Percentiles rank a stretch among this genome's conserved stretches.
Conservation (phyloP, 805 yeast species). For the Metschnikowia cerradonensis region DNA sequence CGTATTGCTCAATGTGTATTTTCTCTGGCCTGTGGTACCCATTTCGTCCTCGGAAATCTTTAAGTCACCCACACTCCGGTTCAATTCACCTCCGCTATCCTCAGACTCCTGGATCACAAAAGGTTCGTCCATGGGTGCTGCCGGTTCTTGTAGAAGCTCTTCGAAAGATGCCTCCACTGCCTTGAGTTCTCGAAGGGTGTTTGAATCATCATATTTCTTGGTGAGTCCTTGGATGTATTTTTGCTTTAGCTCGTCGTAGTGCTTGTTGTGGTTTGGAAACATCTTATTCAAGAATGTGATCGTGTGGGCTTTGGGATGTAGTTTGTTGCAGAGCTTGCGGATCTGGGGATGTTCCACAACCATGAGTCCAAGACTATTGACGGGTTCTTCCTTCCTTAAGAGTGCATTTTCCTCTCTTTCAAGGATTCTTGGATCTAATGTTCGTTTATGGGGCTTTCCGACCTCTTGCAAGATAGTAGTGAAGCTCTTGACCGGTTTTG, state of each 20-base stretch:
- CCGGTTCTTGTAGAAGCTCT: constrained; percentile 4
- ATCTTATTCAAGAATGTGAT: constrained; percentile 11
- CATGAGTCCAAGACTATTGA: background rate
- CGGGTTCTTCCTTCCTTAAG: background rate
- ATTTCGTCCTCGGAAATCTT: constrained; percentile 10
- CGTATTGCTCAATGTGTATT: background rate
- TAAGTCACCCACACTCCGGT: constrained; percentile 17
- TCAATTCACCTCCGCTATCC: constrained; percentile 17
- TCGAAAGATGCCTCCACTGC: background rate
- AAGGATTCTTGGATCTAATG: constrained; percentile 5
- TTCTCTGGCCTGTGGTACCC: background rate
- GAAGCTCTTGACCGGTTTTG: background rate
- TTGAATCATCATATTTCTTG: constrained; percentile 4
- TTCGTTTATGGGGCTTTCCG: background rate
- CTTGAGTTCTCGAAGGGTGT: background rate
- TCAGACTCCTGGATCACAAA: constrained; percentile 14
- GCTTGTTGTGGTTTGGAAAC: constrained; percentile 9
- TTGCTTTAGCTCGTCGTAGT: constrained; percentile 5
- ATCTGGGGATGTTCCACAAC: constrained; percentile 17
- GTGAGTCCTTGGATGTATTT: background rate
- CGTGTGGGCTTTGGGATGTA: constrained; percentile 8
- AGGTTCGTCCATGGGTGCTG: constrained; percentile 16
- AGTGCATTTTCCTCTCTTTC: background rate
- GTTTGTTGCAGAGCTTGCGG: constrained; percentile 9
- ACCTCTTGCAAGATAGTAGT: background rate